Conservation (phyloP, 2,329 filamentous ascomycete species). For the Aspergillus oerlinghausenensis region DNA sequence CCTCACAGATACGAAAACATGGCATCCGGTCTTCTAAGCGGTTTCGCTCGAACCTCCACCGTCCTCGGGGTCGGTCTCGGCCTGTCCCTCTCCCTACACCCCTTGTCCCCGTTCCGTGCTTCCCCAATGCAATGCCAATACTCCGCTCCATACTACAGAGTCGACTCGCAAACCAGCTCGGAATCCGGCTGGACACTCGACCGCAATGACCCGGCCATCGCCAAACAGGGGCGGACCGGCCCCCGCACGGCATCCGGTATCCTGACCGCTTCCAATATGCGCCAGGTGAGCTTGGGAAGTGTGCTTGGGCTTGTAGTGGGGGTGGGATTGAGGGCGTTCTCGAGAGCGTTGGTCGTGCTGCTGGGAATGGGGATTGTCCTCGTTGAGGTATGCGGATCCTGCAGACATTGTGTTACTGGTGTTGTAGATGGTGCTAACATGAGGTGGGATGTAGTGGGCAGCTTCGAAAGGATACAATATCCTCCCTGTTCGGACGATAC, state of each 20-base stretch:
- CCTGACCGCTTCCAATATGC: slow-evolving; percentile 34
- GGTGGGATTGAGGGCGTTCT: slow-evolving; percentile 42
- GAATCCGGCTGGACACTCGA: slow-evolving; percentile 25
- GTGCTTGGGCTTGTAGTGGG: slow-evolving; percentile 42
- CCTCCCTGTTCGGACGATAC: slow-evolving; percentile 37
- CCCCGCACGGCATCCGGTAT: slow-evolving; percentile 13
- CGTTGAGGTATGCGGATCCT: slow-evolving; percentile 35
- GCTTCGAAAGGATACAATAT: slow-evolving; percentile 45
- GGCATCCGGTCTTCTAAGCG: slow-evolving; percentile 22
- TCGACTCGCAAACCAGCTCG: slow-evolving; percentile 12
- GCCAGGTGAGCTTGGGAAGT: slow-evolving; percentile 43
- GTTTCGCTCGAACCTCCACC: slow-evolving; percentile 18
- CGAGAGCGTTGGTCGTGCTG: slow-evolving; percentile 40
- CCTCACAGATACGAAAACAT: slow-evolving; percentile 9
- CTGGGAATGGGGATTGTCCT: slow-evolving; percentile 42
- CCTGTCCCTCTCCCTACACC: slow-evolving; percentile 30
- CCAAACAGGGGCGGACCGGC: slow-evolving; percentile 24
- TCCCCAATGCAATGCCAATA: slow-evolving; percentile 37
- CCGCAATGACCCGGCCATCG: slow-evolving; percentile 16
- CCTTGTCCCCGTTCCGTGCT: slow-evolving; percentile 31
- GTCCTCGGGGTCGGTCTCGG: slow-evolving; percentile 33
- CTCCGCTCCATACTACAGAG: slow-evolving; percentile 20
- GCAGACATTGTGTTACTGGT: neutral
- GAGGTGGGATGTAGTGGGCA: slow-evolving; percentile 32
- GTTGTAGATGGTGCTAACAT: neutral